Evolutionary conservation across 257 asterid species (phyloP).

Genomic region (Buddleja alternifolia): DNA sequence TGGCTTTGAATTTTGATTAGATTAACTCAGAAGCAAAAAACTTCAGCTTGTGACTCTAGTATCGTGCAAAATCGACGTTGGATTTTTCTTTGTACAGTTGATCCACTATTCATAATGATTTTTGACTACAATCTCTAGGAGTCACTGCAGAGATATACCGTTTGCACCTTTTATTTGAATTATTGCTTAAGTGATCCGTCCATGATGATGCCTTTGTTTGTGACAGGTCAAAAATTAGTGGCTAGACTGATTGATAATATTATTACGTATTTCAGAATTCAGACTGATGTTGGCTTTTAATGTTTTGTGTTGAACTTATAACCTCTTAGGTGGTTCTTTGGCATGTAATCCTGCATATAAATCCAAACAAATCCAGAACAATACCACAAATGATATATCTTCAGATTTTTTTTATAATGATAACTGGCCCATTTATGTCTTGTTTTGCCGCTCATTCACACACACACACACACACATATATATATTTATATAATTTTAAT

Average conservation of each 20-base stretch:
- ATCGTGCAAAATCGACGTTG: background rate
- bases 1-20: background rate
- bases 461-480: too few species aligned
- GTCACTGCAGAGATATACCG: background rate
- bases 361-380: background rate
- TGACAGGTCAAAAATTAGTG: background rate
- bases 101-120: background rate
- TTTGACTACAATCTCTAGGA: background rate
- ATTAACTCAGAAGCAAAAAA: background rate
- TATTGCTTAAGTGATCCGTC: background rate
- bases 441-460: too few species aligned
- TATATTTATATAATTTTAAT: too few species aligned
- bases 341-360: background rate
- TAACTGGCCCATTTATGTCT: too few species aligned
- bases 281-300: constrained; percentile 5
- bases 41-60: background rate
- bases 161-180: background rate
- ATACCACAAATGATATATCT: constrained; percentile 7
- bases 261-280: background rate
- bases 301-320: background rate
- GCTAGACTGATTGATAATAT: constrained; percentile 2
- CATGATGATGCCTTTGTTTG: background rate
- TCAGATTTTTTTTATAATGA: too few species aligned
- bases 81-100: background rate
- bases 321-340: background rate